These are phyloP conservation scores for Barbatosphaeria neglecta DNA, from an alignment of 495 filamentous ascomycete genomes.

Conservation along the genomic window DNA sequence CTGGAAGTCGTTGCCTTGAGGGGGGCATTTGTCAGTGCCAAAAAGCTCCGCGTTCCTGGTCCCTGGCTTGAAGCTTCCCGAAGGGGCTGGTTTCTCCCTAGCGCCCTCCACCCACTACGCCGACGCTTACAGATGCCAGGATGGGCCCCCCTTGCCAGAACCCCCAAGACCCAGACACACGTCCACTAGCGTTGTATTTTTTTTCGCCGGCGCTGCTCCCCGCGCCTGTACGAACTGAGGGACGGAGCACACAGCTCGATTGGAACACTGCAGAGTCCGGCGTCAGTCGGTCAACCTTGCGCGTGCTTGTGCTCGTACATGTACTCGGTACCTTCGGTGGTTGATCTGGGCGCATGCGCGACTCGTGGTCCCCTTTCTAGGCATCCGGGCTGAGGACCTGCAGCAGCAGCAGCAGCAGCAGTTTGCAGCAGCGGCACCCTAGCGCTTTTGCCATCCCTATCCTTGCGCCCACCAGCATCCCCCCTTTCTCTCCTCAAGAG, in stretches of 20 bases:
- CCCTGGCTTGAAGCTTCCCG: neutral
- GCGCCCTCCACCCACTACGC: neutral
- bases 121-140: too few relatives aligned
- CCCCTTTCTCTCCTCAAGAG: neutral
- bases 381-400: too few relatives aligned
- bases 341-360: neutral
- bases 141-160: neutral
- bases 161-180: neutral
- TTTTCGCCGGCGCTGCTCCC: too few relatives aligned
- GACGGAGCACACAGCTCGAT: too few relatives aligned
- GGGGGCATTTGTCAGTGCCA: too few relatives aligned
- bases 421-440: too few relatives aligned
- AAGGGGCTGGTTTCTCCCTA: neutral
- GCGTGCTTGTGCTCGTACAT: neutral
- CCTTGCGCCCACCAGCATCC: neutral
- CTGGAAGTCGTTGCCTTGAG: too few relatives aligned
- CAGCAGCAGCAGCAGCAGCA: too few relatives aligned
- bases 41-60: neutral
- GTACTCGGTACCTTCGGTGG: neutral
- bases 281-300: neutral
- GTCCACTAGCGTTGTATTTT: too few relatives aligned
- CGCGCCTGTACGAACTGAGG: too few relatives aligned
- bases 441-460: conserved; percentile 2
- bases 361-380: too few relatives aligned
- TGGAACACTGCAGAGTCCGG: too few relatives aligned